These are phyloP conservation scores for Chimonanthus salicifolius DNA, from an alignment of 164 flowering plant species.

Conservation along the genomic window DNA sequence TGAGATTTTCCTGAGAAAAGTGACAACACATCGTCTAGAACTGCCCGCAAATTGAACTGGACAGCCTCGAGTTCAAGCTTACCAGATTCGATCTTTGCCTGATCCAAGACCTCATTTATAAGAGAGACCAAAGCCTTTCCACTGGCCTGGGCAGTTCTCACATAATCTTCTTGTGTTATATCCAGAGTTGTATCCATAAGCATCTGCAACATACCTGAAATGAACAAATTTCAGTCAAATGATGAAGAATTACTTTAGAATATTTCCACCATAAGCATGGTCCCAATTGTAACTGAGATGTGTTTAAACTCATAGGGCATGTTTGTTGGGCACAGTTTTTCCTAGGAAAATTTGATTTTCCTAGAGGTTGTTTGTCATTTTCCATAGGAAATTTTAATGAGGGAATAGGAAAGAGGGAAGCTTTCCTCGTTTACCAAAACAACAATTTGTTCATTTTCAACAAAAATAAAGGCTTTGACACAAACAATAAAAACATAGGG, in stretches of 20 bases:
- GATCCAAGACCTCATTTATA: slow-evolving; percentile 90
- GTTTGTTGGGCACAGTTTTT: no score
- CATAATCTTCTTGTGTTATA: slow-evolving; percentile 86
- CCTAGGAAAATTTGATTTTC: no score
- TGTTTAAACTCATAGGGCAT: neutral
- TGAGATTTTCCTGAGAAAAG: slow-evolving; percentile 92
- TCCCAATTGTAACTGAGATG: neutral
- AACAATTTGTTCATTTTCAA: no score
- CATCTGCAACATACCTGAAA: slow-evolving; percentile 90
- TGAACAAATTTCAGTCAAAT: neutral
- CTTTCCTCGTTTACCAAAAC: no score
- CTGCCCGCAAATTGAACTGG: slow-evolving; percentile 64
- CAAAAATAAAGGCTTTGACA: no score
- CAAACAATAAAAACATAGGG: no score
- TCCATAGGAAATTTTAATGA: no score
- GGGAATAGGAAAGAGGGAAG: no score
- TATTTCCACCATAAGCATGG: neutral
- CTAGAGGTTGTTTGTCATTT: no score
- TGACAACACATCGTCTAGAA: slow-evolving; percentile 83
- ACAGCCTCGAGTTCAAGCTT: slow-evolving; percentile 94
- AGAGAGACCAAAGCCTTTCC: slow-evolving; percentile 89
- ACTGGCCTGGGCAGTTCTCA: slow-evolving; percentile 85
- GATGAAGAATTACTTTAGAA: neutral
- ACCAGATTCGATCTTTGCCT: slow-evolving; percentile 93
- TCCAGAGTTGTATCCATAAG: slow-evolving; percentile 90